phyloP scores from a whole-genome alignment of 2,329 filamentous ascomycete genomes.

The Exophiala calicioides region DNA sequence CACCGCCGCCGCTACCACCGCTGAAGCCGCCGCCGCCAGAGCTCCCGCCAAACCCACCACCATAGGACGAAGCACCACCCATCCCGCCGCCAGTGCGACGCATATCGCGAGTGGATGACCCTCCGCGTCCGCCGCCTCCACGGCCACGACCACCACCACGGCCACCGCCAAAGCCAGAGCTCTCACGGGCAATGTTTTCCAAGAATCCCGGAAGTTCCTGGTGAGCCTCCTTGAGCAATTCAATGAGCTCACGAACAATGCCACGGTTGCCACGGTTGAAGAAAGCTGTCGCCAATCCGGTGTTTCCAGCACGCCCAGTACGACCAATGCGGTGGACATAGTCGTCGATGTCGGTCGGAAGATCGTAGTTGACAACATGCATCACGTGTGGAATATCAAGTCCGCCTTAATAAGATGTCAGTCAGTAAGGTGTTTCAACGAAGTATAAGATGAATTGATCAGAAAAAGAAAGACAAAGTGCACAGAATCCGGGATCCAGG shows the following conservation, averaged over 20 bases:
- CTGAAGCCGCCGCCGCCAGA: constrained; percentile 30
- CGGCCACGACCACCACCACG: constrained; percentile 65
- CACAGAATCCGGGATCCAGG: not conserved
- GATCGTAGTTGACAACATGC: constrained; percentile 98
- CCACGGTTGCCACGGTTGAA: constrained; percentile 99
- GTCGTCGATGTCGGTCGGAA: constrained; percentile 98
- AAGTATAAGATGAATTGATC: too few relatives aligned
- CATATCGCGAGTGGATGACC: constrained; percentile 77
- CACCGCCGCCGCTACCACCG: constrained; percentile 29
- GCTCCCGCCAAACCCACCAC: constrained; percentile 33
- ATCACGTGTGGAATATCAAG: constrained; percentile 95
- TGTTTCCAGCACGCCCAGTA: constrained; percentile 99
- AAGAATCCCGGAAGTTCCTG: constrained; percentile 93
- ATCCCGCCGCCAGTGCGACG: constrained; percentile 63
- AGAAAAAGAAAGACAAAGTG: too few relatives aligned
- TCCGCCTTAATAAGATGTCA: constrained; percentile 54
- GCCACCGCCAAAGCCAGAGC: constrained; percentile 75
- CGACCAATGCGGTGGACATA: constrained; percentile 99
- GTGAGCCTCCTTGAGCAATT: constrained; percentile 98
- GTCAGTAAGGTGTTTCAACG: too few relatives aligned
- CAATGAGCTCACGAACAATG: constrained; percentile 92
- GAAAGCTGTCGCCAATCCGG: constrained; percentile 96
- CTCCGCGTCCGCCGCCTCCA: constrained; percentile 68
- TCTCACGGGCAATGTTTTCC: constrained; percentile 95
- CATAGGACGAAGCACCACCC: constrained; percentile 41